Evolutionary conservation across 805 yeast species (phyloP).

Genomic region (Metschnikowia lachancei): DNA sequence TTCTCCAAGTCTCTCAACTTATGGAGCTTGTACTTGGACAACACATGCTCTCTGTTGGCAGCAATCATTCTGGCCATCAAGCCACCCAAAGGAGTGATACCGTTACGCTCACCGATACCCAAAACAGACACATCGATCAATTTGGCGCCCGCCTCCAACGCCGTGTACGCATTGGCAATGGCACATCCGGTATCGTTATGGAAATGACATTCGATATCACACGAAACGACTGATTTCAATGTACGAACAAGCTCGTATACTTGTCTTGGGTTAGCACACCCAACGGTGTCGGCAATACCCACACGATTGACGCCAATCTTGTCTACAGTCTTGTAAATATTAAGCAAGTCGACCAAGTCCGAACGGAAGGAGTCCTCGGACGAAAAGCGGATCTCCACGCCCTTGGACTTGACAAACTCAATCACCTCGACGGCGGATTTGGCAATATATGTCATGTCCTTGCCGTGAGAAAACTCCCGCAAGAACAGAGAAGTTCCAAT

Average conservation of each 20-base stretch:
- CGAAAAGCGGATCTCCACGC: constrained; percentile 93
- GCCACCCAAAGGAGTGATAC: constrained; percentile 96
- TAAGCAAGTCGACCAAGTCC: constrained; percentile 89
- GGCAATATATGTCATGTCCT: constrained; percentile 97
- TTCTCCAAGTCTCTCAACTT: constrained; percentile 94
- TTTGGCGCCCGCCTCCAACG: constrained; percentile 95
- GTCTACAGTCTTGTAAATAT: constrained; percentile 94
- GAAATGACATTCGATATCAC: constrained; percentile 98
- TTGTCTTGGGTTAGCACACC: constrained; percentile 98
- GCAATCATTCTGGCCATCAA: constrained; percentile 99
- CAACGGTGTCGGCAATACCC: constrained; percentile 99
- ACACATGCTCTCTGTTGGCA: constrained; percentile 93
- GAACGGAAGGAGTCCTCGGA: constrained; percentile 98
- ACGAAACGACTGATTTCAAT: constrained; percentile 85
- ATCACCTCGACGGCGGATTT: constrained; percentile 94
- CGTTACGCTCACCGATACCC: constrained; percentile 99
- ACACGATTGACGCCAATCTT: constrained; percentile 97
- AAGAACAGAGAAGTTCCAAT: constrained; percentile 95
- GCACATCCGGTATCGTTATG: constrained; percentile 99
- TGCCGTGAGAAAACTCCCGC: constrained; percentile 94
- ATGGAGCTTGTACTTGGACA: constrained; percentile 91
- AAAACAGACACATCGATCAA: constrained; percentile 92
- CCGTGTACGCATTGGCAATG: constrained; percentile 97
- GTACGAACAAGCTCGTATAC: constrained; percentile 96
- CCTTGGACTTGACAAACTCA: constrained; percentile 94